Base-by-base conservation (phyloP, 179 eudicot species). In the Pouteria campechiana region DNA sequence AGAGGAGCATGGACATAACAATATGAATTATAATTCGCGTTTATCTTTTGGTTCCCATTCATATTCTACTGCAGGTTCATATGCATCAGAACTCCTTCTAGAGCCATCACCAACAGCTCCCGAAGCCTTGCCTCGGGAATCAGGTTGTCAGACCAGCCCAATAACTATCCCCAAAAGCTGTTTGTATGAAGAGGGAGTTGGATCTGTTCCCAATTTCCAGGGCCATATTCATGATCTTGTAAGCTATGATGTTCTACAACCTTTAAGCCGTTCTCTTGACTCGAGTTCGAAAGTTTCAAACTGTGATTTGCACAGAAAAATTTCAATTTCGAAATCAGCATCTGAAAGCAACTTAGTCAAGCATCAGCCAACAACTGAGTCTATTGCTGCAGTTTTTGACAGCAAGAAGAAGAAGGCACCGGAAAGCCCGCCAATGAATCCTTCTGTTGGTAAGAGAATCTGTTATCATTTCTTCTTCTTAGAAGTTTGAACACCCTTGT, bases 381-480 rank as follows among this genome's bases (percentile, higher is more conserved):
- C n/a, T n/a, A n/a, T 46, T 56, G 50, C 55, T 23, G n/a, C n/a
- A n/a, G n/a, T n/a, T n/a, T n/a, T n/a, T n/a, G n/a, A n/a, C n/a
- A n/a, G n/a, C n/a, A 46, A 52, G 41, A 50, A 36, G 20, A 37
- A 48, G 0, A 61, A 65, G 38, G 72, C 68, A 18, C 57, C 66
- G n/a, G 62, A 46, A 52, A 55, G 37, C 32, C 57, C 64, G 45
- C 41, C 67, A 13, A 62, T 60, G 14, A 76, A 66, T 52, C 70
- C 68, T 48, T 63, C 79, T 24, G 63, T 55, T 47, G 94, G 96
- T 87, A 73, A 74, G 78, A 57, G 6, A 57, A 37, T 16, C 10
- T n/a, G n/a, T n/a, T n/a, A n/a, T n/a, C n/a, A n/a, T n/a, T n/a
- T n/a, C n/a, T n/a, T n/a, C n/a, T n/a, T n/a, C n/a, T n/a, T n/a